Evolutionary conservation across 495 filamentous ascomycete genomes (phyloP), one percentile per base, ranked within the genome.

Genomic region (Aspergillus indologenus): DNA sequence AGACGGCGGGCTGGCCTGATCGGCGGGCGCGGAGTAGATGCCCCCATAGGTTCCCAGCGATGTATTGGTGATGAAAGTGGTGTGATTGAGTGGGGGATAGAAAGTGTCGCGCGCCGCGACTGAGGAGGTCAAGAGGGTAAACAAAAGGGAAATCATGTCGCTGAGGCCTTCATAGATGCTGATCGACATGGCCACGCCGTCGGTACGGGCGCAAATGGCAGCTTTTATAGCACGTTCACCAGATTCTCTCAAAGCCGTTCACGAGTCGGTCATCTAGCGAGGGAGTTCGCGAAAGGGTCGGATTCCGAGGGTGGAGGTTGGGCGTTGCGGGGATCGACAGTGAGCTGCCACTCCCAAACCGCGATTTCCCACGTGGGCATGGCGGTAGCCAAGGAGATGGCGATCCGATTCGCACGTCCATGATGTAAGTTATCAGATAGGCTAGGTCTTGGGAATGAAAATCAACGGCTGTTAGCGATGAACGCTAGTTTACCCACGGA

Each of bases 1-100:
- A 3, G 51, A 49, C 1, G 65, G 60, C 15, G 54, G 58, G 18
- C 68, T 70, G 3, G 75, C 64, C 9, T 68, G 66, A 49, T 65
- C 64, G 2, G 63, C 63, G 0, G 67, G 58, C 2, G 75, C 75
- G 19, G 64, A 56, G 61, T 77, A 78, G 44, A 74, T 69, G 14
- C 74, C 75, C 2, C 75, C 75, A 57, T 77, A 75, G 0, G 70
- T 73, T 9, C 70, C 75, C n/a, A 72, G 65, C 5, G 74, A 74
- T 18, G 61, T 45, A 34, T 78, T 70, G 58, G 69, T 63, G 45
- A 78, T 78, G 52, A 70, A 77, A 18, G 71, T 62, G 21, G 69
- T 73, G 24, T 75, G 55, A 57, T 75, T 74, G 3, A 78, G 68
- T 26, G 62, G 68, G 1, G 75, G 75, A 26, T 78, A 78, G 64